These are phyloP conservation scores for Verbena officinalis DNA, from an alignment of 257 asterid species.

Conservation along the genomic window DNA sequence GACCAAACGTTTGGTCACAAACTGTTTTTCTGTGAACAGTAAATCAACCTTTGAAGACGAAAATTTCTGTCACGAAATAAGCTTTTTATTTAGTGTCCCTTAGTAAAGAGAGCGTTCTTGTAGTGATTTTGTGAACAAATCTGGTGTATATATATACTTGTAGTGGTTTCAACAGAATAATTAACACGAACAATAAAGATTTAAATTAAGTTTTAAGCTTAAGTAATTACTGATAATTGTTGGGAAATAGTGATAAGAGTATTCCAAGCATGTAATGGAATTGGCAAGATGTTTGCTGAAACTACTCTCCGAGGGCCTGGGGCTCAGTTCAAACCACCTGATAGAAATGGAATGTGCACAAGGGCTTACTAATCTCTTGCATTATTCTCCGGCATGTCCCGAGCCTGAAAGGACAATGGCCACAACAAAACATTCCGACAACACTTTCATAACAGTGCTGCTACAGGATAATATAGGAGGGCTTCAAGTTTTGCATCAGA, in stretches of 20 bases:
- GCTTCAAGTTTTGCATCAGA: slow-evolving; percentile 21
- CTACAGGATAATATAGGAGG: slow-evolving; percentile 21
- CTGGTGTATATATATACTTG: too few species aligned
- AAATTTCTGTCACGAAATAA: too few species aligned
- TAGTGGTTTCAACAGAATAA: too few species aligned
- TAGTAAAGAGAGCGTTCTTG: too few species aligned
- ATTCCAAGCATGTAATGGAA: slow-evolving; percentile 1
- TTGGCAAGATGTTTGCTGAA: background rate
- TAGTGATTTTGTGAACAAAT: too few species aligned
- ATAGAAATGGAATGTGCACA: slow-evolving; percentile 15
- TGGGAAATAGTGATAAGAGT: slow-evolving; percentile 21
- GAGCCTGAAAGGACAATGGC: background rate
- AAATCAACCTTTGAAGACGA: too few species aligned
- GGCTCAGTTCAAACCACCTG: slow-evolving; percentile 2
- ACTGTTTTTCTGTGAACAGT: too few species aligned
- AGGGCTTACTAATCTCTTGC: background rate
- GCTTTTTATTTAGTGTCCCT: too few species aligned
- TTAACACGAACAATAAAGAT: too few species aligned
- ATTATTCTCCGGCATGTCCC: slow-evolving; percentile 26
- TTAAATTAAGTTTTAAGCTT: too few species aligned
- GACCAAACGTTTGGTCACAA: too few species aligned
- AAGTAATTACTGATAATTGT: too few species aligned
- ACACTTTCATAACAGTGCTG: slow-evolving; percentile 20
- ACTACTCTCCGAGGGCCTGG: slow-evolving; percentile 19
- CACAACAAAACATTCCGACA: background rate